phyloP scores from a whole-genome alignment of 768 basidiomycete genomes.

The Leccinum pellstonianum region DNA sequence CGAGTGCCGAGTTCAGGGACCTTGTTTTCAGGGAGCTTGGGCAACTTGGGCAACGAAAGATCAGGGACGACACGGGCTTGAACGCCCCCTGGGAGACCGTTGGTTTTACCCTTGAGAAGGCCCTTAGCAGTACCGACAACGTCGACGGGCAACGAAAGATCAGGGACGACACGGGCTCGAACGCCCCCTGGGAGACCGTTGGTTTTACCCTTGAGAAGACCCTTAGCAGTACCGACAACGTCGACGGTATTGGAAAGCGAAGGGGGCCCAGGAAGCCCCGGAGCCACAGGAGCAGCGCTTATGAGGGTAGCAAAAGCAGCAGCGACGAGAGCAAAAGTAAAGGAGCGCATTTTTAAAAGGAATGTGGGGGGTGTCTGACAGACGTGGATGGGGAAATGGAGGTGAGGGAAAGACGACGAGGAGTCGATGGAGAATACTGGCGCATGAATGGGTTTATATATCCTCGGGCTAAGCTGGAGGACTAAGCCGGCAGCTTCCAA shows the following conservation, averaged over 20 bases:
- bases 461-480: not conserved
- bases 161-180: too few species aligned
- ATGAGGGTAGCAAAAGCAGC: conserved; percentile 32
- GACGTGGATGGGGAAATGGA: not conserved
- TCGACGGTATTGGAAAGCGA: not conserved
- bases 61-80: not conserved
- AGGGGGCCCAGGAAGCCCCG: not conserved
- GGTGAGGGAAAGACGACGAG: conserved; percentile 16
- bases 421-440: conserved; percentile 15
- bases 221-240: not conserved
- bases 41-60: not conserved
- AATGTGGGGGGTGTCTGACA: conserved; percentile 27
- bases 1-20: not conserved
- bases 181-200: not conserved
- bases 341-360: conserved; percentile 40
- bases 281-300: conserved; percentile 21
- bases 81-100: not conserved
- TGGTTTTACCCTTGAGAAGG: not conserved
- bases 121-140: not conserved
- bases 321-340: conserved; percentile 26
- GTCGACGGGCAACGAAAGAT: not conserved
- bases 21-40: too few species aligned
- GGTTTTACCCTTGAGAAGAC: not conserved
- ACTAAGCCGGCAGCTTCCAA: not conserved
- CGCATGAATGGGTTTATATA: not conserved